Conservation (phyloP, 805 yeast genomes). For the Scheffersomyces ergatensis region DNA sequence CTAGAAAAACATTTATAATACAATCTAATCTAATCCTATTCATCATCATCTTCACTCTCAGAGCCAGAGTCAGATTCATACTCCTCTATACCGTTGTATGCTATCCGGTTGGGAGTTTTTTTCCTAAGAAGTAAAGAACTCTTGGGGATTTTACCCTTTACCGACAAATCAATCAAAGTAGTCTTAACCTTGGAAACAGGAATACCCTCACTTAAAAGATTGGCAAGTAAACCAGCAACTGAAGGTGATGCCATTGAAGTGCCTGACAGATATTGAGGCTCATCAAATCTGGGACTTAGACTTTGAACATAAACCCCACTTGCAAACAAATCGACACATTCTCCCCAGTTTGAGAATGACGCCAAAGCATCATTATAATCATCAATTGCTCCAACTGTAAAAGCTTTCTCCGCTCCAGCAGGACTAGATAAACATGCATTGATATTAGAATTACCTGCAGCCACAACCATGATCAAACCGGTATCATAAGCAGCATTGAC, state of each 20-base stretch:
- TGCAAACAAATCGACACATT: constrained; percentile 85
- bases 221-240: constrained; percentile 64
- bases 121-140: constrained; percentile 44
- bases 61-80: constrained; percentile 2
- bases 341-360: constrained; percentile 85
- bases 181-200: constrained; percentile 38
- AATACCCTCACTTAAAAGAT: constrained; percentile 52
- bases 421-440: constrained; percentile 88
- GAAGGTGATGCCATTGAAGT: constrained; percentile 83
- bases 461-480: constrained; percentile 72
- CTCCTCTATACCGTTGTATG: constrained; percentile 26
- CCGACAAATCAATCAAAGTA: constrained; percentile 43
- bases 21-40: background rate
- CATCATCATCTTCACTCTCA: constrained; percentile 3
- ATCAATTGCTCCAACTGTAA: constrained; percentile 88
- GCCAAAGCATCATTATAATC: constrained; percentile 71
- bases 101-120: constrained; percentile 62
- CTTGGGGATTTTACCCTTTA: constrained; percentile 46
- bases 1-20: too few relatives aligned
- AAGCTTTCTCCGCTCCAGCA: constrained; percentile 68
- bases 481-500: constrained; percentile 69
- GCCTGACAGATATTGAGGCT: constrained; percentile 52
- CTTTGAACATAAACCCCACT: constrained; percentile 73
- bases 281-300: constrained; percentile 27
- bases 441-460: constrained; percentile 81